Evolutionary conservation across 2,329 filamentous ascomycete species (phyloP), one percentile per base, ranked within the genome.

Genomic region (Penicillium sp.): DNA sequence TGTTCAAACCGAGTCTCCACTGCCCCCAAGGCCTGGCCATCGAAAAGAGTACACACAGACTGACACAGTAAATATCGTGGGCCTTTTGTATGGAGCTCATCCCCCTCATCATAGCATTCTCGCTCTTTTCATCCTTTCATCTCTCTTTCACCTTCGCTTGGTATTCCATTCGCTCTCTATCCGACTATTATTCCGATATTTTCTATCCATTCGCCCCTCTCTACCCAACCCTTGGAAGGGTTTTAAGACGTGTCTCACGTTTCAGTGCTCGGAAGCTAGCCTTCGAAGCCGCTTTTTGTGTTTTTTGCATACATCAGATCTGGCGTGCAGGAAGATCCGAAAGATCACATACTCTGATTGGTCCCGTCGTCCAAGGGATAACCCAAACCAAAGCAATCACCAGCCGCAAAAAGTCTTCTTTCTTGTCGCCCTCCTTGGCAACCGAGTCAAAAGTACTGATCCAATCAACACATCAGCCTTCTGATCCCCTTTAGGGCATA

Each of bases 261-360:
- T 51, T 50, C 36, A 46, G 22, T 8, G 6, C 14, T 36, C 47
- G 39, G 48, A 37, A 44, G 30, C 37, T 33, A 43, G 38, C 27
- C 27, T 42, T 40, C 39, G 31, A 34, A 40, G 43, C 42, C 46
- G 39, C 37, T 10, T 43, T 19, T 42, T 41, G 36, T 29, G 12
- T 30, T 18, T 49, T 43, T 51, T 51, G 46, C 47, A 50, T 46
- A 50, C 41, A 55, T 50, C 49, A 44, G 43, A 50, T 50, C 48
- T 50, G 37, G 44, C 44, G 46, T 53, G 47, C 41, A 50, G 47
- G 36, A 40, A 46, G 36, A 50, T 50, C 41, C 18, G 19, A 40
- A 13, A 35, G 42, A 50, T 46, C 25, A n/a, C n/a, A 35, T 8
- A 11, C 16, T 22, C 14, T 46, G 47, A 50, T 50, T 50, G 47